phyloP scores from a whole-genome alignment of 2,329 filamentous ascomycete species.

The Botrytis squamosa region DNA sequence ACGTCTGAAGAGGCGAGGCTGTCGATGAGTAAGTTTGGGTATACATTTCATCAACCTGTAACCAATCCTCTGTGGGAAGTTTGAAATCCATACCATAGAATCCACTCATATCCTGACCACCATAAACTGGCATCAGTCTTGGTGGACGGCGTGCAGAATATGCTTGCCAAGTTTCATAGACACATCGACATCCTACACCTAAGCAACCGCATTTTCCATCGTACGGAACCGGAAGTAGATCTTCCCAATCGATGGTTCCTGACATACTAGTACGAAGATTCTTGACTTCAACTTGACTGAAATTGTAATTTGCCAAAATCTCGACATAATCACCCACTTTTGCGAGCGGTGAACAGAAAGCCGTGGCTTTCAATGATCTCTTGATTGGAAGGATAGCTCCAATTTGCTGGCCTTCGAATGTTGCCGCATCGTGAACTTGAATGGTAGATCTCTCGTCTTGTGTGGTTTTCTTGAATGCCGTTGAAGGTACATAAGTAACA shows the following conservation, averaged over 20 bases:
- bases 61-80: neutral
- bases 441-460: neutral
- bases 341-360: neutral
- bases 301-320: neutral
- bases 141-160: neutral
- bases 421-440: conserved; percentile 4
- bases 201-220: conserved; percentile 13
- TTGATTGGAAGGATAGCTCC: conserved; percentile 11
- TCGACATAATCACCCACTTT: conserved; percentile 16
- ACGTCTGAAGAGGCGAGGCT: neutral
- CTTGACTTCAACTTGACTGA: neutral
- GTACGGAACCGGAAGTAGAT: conserved; percentile 9
- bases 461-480: neutral
- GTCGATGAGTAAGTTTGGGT: neutral
- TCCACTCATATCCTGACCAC: neutral
- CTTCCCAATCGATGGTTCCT: conserved; percentile 6
- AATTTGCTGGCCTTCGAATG: neutral
- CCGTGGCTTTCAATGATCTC: neutral
- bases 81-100: neutral
- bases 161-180: conserved; percentile 15
- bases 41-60: neutral
- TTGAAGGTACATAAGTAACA: neutral
- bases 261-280: conserved; percentile 13
- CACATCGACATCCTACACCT: conserved; percentile 1
- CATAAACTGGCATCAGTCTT: neutral